phyloP scores from a whole-genome alignment of 331 rosid genomes.

The Malus hybrid region DNA sequence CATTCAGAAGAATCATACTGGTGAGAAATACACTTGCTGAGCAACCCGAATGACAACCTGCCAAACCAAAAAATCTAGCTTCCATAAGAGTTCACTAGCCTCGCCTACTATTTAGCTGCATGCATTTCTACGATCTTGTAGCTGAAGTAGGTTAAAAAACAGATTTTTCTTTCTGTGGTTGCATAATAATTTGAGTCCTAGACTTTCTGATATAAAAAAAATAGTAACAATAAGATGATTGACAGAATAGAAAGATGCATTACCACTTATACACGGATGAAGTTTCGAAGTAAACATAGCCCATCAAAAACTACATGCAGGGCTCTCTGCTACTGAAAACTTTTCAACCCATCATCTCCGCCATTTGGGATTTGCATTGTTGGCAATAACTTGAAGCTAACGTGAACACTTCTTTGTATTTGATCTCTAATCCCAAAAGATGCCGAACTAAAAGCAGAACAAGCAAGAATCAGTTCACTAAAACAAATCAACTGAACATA shows the following conservation, averaged over 20 bases:
- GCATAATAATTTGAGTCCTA: not conserved
- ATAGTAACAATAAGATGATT: not conserved
- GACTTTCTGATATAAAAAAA: not conserved
- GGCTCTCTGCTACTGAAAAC: not conserved
- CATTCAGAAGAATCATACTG: too few relatives aligned
- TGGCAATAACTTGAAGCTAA: not conserved
- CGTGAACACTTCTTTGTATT: not conserved
- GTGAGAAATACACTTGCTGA: too few relatives aligned
- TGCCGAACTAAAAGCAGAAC: not conserved
- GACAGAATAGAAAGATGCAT: not conserved
- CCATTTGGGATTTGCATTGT: not conserved
- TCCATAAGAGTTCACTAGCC: not conserved
- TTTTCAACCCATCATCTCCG: not conserved
- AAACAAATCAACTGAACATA: not conserved
- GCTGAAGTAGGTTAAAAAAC: too few relatives aligned
- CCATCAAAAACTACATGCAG: not conserved
- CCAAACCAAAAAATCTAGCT: not conserved
- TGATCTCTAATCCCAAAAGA: not conserved
- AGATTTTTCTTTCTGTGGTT: too few relatives aligned
- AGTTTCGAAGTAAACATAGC: not conserved
- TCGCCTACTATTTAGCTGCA: not conserved
- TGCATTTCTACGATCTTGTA: not conserved
- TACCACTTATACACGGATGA: too few relatives aligned
- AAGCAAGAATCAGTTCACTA: not conserved
- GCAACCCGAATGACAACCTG: not conserved